Evolutionary conservation across 2,329 filamentous ascomycete genomes (phyloP), one percentile per base, ranked within the genome.

Genomic region (Trichoderma sp.): DNA sequence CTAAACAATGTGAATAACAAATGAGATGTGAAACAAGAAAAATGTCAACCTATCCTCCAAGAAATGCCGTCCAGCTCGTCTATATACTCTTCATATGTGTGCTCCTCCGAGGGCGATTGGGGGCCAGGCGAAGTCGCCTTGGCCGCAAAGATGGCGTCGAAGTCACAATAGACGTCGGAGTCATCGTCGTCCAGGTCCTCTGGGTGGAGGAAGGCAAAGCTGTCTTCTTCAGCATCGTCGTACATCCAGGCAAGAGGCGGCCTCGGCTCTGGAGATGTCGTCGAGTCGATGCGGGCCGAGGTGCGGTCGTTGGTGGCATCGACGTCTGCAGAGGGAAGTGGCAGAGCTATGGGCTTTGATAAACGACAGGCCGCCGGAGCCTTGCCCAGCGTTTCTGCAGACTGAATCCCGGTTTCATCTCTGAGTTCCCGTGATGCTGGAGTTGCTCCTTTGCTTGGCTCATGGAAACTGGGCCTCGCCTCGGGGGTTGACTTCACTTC

Each of bases 51-150:
- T 14, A 71, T 32, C 30, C 71, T 71, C 81, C 86, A 87, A 7
- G 85, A 84, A 73, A 88, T 87, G 11, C 86, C 86, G 73, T 88
- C 87, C 73, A 88, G 76, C 73, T 88, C 86, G 74, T 88, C 86
- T 75, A 88, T 81, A 75, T 86, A 87, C 75, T 87, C 86, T 76
- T 88, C 86, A 70, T 86, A 86, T 30, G 83, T 84, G 69, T 85
- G 80, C 21, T 83, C 83, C 3, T 83, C 81, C 12, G 56, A 36
- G 6, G 71, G 51, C 32, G 71, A 60, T 11, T 79, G 80, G 4
- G 75, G 73, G 30, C 72, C 74, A 24, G 74, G 70, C 3, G 75
- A 72, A n/a, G 71, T 30, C 36, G 65, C 74, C 0, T 72, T 75
- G 1, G 75, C 77, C 1, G 80, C 80, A 63, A 73, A 73, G 34